Percentiles rank a stretch among this genome's conserved stretches.
These are phyloP conservation scores for Pseudohalonectria lignicola DNA, from an alignment of 2,329 filamentous ascomycete species.

Conservation along the genomic window DNA sequence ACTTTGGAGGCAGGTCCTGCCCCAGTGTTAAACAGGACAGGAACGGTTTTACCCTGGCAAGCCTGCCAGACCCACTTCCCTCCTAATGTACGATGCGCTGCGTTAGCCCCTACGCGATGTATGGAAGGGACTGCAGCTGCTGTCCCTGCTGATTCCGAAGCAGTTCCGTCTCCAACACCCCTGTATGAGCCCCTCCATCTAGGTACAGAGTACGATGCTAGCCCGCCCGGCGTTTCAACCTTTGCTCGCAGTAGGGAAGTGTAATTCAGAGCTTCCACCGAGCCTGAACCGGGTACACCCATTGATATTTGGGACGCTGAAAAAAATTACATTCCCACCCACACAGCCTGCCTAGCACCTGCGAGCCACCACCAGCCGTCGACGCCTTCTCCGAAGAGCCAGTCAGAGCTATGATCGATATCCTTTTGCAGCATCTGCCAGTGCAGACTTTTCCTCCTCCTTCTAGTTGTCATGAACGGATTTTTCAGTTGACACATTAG, in stretches of 20 bases:
- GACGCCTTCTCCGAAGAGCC: neutral
- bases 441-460: neutral
- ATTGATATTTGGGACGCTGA: neutral
- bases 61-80: neutral
- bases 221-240: neutral
- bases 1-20: neutral
- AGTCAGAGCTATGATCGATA: constrained; percentile 3
- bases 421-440: constrained; percentile 9
- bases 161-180: no score
- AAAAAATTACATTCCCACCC: no score
- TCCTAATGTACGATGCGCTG: neutral
- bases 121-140: neutral
- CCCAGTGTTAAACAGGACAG: no score
- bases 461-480: neutral
- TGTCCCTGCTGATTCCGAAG: neutral
- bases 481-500: neutral
- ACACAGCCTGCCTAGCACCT: neutral
- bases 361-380: neutral
- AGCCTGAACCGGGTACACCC: neutral
- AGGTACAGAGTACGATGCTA: neutral
- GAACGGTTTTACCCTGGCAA: neutral
- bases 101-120: neutral
- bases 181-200: neutral
- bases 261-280: neutral
- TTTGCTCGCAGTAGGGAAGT: neutral